Evolutionary conservation across 2,329 filamentous ascomycete species (phyloP).

Genomic region (Graphium sp.): DNA sequence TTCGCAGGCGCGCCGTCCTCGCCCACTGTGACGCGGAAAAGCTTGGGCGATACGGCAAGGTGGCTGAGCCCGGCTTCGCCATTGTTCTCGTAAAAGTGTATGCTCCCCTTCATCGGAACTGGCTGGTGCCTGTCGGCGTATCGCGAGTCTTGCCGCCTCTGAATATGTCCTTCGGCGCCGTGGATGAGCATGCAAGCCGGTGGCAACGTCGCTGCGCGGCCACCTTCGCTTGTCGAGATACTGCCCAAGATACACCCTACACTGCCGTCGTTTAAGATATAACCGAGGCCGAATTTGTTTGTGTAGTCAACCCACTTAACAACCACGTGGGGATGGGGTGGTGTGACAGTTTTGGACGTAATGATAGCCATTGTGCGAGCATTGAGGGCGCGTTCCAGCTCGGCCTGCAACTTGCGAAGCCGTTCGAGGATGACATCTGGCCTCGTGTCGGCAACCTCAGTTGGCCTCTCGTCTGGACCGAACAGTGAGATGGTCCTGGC

Average conservation of each 20-base stretch:
- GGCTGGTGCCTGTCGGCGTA: constrained; percentile 44
- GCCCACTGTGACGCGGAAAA: constrained; percentile 37
- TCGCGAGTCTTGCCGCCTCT: constrained; percentile 35
- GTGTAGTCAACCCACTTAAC: constrained; percentile 83
- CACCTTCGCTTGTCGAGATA: constrained; percentile 32
- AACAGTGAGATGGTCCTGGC: constrained; percentile 33
- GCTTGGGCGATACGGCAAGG: constrained; percentile 46
- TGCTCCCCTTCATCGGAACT: constrained; percentile 44
- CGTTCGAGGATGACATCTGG: constrained; percentile 41
- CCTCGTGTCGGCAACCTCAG: constrained; percentile 31
- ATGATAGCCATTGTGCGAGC: constrained; percentile 45
- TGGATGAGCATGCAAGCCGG: constrained; percentile 58
- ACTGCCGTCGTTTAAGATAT: constrained; percentile 68
- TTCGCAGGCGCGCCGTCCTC: constrained; percentile 43
- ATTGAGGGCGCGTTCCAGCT: constrained; percentile 46
- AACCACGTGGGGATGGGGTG: constrained; percentile 44
- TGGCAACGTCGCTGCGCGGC: constrained; percentile 35
- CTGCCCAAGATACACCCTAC: constrained; percentile 53
- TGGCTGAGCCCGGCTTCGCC: constrained; percentile 45
- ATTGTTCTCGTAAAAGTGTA: constrained; percentile 62
- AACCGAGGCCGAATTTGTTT: constrained; percentile 72
- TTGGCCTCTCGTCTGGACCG: constrained; percentile 31
- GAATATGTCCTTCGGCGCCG: constrained; percentile 54
- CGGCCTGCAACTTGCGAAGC: constrained; percentile 36
- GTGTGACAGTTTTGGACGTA: constrained; percentile 32